These are phyloP conservation scores for Botrytis squamosa DNA, from an alignment of 2,329 filamentous ascomycete species.

Conservation along the genomic window DNA sequence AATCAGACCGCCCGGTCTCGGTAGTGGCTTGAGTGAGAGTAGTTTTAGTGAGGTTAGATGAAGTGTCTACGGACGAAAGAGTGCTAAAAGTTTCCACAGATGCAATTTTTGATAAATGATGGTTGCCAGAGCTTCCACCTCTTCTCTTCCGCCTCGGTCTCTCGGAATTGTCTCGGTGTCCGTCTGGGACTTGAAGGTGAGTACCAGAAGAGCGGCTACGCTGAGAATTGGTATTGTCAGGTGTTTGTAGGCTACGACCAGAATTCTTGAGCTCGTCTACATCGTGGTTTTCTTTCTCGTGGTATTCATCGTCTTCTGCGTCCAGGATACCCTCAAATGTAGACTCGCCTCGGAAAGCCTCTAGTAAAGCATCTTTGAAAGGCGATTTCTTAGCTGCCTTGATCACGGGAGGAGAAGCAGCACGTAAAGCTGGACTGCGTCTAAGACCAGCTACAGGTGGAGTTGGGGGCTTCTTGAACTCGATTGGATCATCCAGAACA, in stretches of 20 bases:
- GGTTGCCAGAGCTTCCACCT: conserved; percentile 31
- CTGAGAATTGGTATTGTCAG: conserved; percentile 18
- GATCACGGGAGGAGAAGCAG: conserved; percentile 44
- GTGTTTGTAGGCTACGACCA: conserved; percentile 22
- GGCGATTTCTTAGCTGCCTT: conserved; percentile 51
- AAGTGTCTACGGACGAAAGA: conserved; percentile 28
- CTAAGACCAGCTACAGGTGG: conserved; percentile 46
- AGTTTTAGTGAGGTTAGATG: conserved; percentile 36
- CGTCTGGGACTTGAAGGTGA: conserved; percentile 23
- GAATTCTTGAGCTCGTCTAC: conserved; percentile 23
- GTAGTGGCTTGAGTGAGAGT: conserved; percentile 47
- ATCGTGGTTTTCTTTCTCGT: conserved; percentile 29
- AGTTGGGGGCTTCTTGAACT: conserved; percentile 24
- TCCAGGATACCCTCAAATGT: conserved; percentile 35
- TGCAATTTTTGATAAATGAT: conserved; percentile 38
- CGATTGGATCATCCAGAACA: conserved; percentile 11
- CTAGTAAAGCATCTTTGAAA: conserved; percentile 58
- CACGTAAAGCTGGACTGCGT: conserved; percentile 56
- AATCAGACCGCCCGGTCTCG: conserved; percentile 28
- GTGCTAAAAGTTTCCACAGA: conserved; percentile 35
- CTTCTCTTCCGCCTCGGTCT: conserved; percentile 27
- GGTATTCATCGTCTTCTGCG: conserved; percentile 17
- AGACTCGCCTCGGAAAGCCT: conserved; percentile 63
- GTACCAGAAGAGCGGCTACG: conserved; percentile 21
- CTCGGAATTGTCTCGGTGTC: conserved; percentile 10